These are phyloP conservation scores for Xylaria digitata DNA, from an alignment of 2,329 filamentous ascomycete species.

Conservation along the genomic window DNA sequence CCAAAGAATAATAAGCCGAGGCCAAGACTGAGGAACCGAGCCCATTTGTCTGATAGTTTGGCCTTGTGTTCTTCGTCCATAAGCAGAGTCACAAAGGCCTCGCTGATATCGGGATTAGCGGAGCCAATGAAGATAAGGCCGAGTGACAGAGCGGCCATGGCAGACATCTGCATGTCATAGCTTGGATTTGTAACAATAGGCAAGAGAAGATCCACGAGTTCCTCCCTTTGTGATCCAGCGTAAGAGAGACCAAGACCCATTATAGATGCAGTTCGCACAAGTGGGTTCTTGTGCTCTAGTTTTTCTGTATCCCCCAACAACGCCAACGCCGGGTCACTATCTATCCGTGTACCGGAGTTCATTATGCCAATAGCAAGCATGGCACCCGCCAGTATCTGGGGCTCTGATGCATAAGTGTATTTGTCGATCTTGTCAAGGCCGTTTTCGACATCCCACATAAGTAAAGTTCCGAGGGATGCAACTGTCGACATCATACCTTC, in stretches of 20 bases:
- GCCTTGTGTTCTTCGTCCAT: constrained; percentile 92
- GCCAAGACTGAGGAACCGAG: constrained; percentile 93
- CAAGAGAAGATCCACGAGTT: constrained; percentile 84
- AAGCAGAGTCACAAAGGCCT: constrained; percentile 90
- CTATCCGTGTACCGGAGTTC: constrained; percentile 89
- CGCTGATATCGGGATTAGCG: constrained; percentile 88
- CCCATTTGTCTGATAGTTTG: constrained; percentile 98
- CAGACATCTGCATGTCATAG: constrained; percentile 93
- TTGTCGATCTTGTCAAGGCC: constrained; percentile 94
- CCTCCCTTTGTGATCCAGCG: constrained; percentile 91
- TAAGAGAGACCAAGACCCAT: constrained; percentile 97
- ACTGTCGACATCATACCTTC: constrained; percentile 98
- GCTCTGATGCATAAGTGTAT: constrained; percentile 87
- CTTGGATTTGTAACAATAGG: constrained; percentile 88
- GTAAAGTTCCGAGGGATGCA: constrained; percentile 89
- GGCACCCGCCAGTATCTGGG: constrained; percentile 87
- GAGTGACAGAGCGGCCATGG: constrained; percentile 92
- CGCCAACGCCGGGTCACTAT: constrained; percentile 90
- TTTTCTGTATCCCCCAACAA: constrained; percentile 84
- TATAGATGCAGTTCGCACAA: constrained; percentile 84
- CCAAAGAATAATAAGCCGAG: constrained; percentile 95
- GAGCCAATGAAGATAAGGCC: constrained; percentile 94
- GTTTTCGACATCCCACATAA: constrained; percentile 93
- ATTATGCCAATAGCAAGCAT: constrained; percentile 95
- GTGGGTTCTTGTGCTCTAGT: constrained; percentile 79